These are phyloP conservation scores for Fraxinus platypoda DNA, from an alignment of 305 asterid species.

Conservation along the genomic window DNA sequence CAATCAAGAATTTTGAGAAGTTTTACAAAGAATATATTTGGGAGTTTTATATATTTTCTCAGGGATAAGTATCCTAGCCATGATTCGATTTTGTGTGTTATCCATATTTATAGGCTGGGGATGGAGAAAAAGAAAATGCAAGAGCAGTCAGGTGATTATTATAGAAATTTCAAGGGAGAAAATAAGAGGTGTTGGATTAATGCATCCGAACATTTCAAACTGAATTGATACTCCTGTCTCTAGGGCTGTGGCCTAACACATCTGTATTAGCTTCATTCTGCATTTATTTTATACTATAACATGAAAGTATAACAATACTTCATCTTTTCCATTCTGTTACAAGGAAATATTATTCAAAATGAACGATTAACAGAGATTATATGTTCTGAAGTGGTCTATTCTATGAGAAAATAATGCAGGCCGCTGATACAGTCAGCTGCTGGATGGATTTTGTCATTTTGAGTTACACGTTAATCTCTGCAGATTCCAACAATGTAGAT, in stretches of 20 bases:
- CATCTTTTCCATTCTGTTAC: neutral
- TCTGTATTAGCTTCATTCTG: neutral
- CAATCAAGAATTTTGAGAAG: neutral
- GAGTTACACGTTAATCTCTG: neutral
- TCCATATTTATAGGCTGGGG: neutral
- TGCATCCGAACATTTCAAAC: neutral
- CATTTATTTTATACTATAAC: neutral
- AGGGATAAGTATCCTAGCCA: neutral
- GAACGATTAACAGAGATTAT: neutral
- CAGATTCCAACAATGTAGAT: neutral
- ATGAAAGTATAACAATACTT: neutral
- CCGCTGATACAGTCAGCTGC: neutral
- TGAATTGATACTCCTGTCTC: neutral
- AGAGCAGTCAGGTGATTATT: neutral
- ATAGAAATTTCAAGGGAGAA: neutral
- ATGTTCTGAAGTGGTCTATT: neutral
- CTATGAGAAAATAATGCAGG: neutral
- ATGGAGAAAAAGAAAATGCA: neutral
- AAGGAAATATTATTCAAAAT: neutral
- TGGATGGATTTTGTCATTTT: neutral
- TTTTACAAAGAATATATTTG: neutral
- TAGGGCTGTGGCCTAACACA: neutral
- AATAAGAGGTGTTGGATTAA: neutral
- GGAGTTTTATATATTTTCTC: neutral
- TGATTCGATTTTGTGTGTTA: neutral